Evolutionary conservation across 139 green algal species (phyloP), one percentile per base, ranked within the genome.

Genomic region (Chlorella sp.): DNA sequence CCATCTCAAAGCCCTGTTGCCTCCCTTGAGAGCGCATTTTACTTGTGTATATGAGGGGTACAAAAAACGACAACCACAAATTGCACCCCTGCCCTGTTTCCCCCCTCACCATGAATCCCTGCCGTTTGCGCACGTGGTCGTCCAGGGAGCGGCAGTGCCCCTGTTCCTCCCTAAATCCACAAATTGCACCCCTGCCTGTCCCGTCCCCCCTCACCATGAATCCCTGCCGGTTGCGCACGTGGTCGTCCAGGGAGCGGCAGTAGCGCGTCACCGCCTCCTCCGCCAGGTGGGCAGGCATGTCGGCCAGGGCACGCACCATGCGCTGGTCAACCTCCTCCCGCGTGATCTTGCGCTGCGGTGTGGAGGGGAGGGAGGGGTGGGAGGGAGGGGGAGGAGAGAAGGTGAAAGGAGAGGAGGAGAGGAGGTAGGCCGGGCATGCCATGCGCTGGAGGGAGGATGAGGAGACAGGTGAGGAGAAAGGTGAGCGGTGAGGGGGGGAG

Each of bases 51-150:
- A n/a, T n/a, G n/a, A n/a, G n/a, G n/a, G n/a, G n/a, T n/a, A n/a
- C n/a, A n/a, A n/a, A n/a, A n/a, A n/a, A n/a, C n/a, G n/a, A n/a
- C n/a, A n/a, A n/a, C n/a, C n/a, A n/a, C n/a, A n/a, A n/a, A n/a
- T n/a, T 57, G 32, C 30, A 15, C 1, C 30, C 61, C 57, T 34
- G 24, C 12, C 16, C n/a, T n/a, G n/a, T n/a, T n/a, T n/a, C n/a
- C n/a, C n/a, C n/a, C n/a, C 91, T 75, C 89, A 95, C 92, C 87
- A 95, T 92, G 89, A 95, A 95, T 32, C 93, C 93, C 66, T 94
- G 92, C 48, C 92, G 91, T 89, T 86, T 93, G 81, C 93, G 89
- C 77, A 95, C 89, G 79, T 81, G 89, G 37, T 91, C 91, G 53
- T 92, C 89, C 39, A 89, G 76, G 15, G 91, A 91, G n/a, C n/a